phyloP scores from a whole-genome alignment of 75 land plant species.

The Sequoia sempervirens region DNA sequence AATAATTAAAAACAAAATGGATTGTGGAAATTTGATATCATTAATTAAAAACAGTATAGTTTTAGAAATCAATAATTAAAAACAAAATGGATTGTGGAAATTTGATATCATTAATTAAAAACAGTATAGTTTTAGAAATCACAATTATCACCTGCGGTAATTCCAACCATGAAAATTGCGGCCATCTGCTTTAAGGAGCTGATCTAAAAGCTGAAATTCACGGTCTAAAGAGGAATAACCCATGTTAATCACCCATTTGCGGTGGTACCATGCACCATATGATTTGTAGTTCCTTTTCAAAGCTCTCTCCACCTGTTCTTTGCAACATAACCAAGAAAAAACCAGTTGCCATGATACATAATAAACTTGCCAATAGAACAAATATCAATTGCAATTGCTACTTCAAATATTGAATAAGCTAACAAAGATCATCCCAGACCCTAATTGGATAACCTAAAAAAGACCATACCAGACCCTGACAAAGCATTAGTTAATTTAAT shows the following conservation, averaged over 20 bases:
- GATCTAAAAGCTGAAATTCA: constrained; percentile 60
- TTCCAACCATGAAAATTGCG: constrained; percentile 96
- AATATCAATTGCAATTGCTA: neutral
- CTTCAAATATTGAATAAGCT: constrained; percentile 5
- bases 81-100: too few species aligned
- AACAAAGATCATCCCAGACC: neutral
- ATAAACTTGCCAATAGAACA: neutral
- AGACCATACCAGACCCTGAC: neutral
- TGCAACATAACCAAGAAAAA: constrained; percentile 10
- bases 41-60: too few species aligned
- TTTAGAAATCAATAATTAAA: too few species aligned
- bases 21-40: too few species aligned
- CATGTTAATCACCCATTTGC: constrained; percentile 75
- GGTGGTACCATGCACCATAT: constrained; percentile 93
- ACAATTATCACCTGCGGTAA: constrained; percentile 62
- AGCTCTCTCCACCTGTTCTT: constrained; percentile 70
- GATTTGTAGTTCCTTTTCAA: constrained; percentile 71
- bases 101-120: too few species aligned
- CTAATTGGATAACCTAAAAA: too few species aligned
- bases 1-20: too few species aligned
- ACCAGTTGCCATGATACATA: neutral
- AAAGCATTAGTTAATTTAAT: neutral
- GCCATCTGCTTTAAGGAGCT: constrained; percentile 63
- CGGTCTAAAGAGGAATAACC: constrained; percentile 58
- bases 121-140: neutral